phyloP scores from a whole-genome alignment of 179 eudicot genomes.

The Camellia oleifera region DNA sequence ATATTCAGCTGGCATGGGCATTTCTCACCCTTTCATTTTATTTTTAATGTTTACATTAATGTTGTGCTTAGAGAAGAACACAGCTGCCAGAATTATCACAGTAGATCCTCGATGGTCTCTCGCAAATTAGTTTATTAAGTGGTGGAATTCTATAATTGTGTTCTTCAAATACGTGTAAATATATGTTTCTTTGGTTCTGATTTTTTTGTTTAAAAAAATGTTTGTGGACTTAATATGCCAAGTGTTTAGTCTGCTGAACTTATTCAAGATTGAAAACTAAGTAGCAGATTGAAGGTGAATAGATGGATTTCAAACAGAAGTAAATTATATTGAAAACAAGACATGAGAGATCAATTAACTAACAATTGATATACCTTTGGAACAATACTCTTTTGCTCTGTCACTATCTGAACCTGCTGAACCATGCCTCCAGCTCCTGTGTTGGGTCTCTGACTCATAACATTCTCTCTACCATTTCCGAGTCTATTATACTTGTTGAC shows the following conservation, averaged over 20 bases:
- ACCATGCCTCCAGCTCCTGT: constrained; percentile 20
- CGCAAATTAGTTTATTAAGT: neutral
- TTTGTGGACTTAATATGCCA: neutral
- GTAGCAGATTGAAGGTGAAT: neutral
- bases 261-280: neutral
- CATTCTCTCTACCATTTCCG: constrained; percentile 43
- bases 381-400: constrained; percentile 23
- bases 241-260: neutral
- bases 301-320: neutral
- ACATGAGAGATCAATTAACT: neutral
- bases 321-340: neutral
- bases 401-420: constrained; percentile 27
- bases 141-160: neutral
- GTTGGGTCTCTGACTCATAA: constrained; percentile 16
- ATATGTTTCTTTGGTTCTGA: too few species aligned
- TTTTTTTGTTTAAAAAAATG: too few species aligned
- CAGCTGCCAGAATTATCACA: too few species aligned
- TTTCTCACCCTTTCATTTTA: too few species aligned
- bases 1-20: too few species aligned
- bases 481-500: constrained; percentile 17
- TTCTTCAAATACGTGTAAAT: neutral
- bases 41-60: too few species aligned
- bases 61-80: too few species aligned
- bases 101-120: too few species aligned
- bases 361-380: constrained; percentile 29